These are phyloP conservation scores for Phragmites australis DNA, from an alignment of 176 grass and related monocot species.

Conservation along the genomic window DNA sequence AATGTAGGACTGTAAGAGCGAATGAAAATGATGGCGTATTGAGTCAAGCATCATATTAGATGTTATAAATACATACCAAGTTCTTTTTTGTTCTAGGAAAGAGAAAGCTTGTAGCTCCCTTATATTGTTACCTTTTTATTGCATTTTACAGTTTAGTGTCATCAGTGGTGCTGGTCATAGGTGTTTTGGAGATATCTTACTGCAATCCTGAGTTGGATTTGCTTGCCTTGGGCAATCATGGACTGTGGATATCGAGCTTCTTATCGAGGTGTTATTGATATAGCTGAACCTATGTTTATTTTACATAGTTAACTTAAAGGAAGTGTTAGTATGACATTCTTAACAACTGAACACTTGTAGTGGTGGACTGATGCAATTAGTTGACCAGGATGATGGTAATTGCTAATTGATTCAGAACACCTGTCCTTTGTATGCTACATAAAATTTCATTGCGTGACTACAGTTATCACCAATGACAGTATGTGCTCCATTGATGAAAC, in stretches of 20 bases:
- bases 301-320: neutral
- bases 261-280: neutral
- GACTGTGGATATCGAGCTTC: neutral
- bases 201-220: neutral
- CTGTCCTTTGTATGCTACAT: neutral
- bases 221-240: neutral
- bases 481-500: neutral
- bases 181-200: neutral
- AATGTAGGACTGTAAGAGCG: neutral
- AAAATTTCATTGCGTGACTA: neutral
- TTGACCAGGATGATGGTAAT: neutral
- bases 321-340: neutral
- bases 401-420: neutral
- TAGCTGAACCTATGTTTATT: neutral
- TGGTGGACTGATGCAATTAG: neutral
- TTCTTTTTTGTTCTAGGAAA: neutral
- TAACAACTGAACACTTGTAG: neutral
- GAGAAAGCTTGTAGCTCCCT: neutral
- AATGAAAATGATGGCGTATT: neutral
- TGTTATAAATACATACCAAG: neutral
- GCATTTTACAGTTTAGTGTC: neutral
- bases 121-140: neutral
- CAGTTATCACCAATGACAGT: too few species aligned
- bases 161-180: neutral
- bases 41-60: conserved; percentile 4